Base-by-base conservation (phyloP, 768 basidiomycete genomes). In the Lentinula sp. region DNA sequence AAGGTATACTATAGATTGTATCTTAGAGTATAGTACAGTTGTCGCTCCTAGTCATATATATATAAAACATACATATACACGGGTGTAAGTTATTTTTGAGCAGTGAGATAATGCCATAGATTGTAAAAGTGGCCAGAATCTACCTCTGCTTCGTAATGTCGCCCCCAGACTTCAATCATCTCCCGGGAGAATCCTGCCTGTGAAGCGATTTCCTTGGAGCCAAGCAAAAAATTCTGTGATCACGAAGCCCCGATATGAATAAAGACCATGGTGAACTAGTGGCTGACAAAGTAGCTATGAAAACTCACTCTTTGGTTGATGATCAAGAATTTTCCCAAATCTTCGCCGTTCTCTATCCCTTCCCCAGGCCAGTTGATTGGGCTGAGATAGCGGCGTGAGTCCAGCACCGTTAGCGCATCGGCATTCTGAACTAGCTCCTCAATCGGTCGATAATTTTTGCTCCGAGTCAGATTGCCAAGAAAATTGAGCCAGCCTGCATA, bases 401-500 rank as follows among this genome's bases (percentile, higher is more conserved):
- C 52, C 5, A 65, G 34, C 37, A 49, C 16, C 21, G 40, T 45
- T 18, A 64, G 61, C n/a, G 31, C 21, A 6, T 50, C 48, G 28
- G 40, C 52, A 21, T 49, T 37, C 40, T 60, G 58, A 3, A 67
- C 49, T n/a, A 67, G 60, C 31, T 61, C 58, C 13, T 67, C 62
- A 23, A 62, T 55, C 13, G 61, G 57, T 55, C 62, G 59, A 48
- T 67, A 70, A 35, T 61, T 37, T 40, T 56, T 61, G 54, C 62
- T 66, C 49, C 54, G 59, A 21, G 65, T 66, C 31, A 65, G 40
- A 28, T 62, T 64, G 9, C 65, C 65, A 50, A 66, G 51, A 28
- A 65, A 48, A 51, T 65, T 40, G 49, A 69, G 61, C 67, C 65
- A 71, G 21, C 68, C 67, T 23, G 63, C 69, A 58, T 67, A 68